A percentile compares a stretch with the other conserved stretches of the same genome.
These are phyloP conservation scores for Claviceps citrina DNA, from an alignment of 2,329 filamentous ascomycete genomes.

Conservation along the genomic window DNA sequence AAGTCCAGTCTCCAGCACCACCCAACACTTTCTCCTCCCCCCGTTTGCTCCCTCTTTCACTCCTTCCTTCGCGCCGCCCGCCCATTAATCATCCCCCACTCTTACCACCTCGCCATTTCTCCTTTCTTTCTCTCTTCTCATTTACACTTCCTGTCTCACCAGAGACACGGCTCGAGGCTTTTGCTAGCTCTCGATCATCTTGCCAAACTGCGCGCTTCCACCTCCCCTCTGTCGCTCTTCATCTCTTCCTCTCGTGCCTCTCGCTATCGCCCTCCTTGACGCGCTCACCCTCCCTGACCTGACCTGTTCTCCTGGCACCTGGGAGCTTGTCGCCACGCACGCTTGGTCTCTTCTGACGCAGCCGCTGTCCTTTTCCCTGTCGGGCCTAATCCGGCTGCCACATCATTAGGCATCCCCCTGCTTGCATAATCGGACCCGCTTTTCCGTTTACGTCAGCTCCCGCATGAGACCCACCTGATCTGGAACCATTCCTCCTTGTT, in stretches of 20 bases:
- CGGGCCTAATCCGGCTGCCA: conserved; percentile 11
- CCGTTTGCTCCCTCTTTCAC: conserved; percentile 10
- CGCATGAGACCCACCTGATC: not conserved
- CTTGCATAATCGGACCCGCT: conserved; percentile 12
- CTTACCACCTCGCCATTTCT: conserved; percentile 11
- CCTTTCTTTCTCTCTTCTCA: conserved; percentile 12
- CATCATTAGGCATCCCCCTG: conserved; percentile 6
- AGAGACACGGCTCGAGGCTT: conserved; percentile 24
- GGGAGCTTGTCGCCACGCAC: conserved; percentile 2
- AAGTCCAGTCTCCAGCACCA: conserved; percentile 6
- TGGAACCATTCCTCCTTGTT: not conserved
- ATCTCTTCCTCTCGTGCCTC: conserved; percentile 2
- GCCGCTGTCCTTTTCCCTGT: conserved; percentile 3
- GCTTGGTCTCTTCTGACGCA: conserved; percentile 4
- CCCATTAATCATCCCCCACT: conserved; percentile 9
- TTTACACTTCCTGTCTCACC: conserved; percentile 12
- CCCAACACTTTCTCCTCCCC: conserved; percentile 10
- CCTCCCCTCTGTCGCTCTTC: conserved; percentile 5
- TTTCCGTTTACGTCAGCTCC: conserved; percentile 20
- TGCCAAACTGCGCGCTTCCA: conserved; percentile 6
- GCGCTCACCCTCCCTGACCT: not conserved
- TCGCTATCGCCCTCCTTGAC: not conserved
- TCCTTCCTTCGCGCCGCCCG: conserved; percentile 14
- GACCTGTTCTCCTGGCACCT: not conserved
- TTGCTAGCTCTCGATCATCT: conserved; percentile 32